A percentile compares a stretch with the other conserved stretches of the same genome.
Conservation (phyloP, 2,329 filamentous ascomycete genomes). For the Triangularia verruculosa region DNA sequence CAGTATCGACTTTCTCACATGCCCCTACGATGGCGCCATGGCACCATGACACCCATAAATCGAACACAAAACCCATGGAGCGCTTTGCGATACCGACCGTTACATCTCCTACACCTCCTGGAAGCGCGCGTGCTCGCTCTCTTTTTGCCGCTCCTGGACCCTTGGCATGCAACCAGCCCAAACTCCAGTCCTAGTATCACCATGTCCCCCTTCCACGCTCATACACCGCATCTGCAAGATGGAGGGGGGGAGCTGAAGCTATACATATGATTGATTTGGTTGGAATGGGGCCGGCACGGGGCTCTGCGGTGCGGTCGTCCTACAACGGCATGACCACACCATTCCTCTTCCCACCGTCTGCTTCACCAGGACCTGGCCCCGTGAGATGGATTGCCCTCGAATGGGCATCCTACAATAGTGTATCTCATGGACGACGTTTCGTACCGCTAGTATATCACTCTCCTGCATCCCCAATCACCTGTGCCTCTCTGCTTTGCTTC, state of each 20-base stretch:
- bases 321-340: neutral
- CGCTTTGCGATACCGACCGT: neutral
- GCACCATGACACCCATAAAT: too few relatives aligned
- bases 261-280: neutral
- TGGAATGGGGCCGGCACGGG: neutral
- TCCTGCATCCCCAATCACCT: neutral
- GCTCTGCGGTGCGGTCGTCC: neutral
- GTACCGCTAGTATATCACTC: neutral
- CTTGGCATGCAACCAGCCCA: slow-evolving; percentile 3
- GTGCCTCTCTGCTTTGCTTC: neutral
- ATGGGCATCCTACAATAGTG: neutral
- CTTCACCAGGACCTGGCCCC: neutral
- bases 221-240: neutral
- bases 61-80: neutral
- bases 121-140: neutral
- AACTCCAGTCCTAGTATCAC: neutral
- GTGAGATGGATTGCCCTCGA: neutral
- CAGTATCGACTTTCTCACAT: neutral
- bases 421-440: neutral
- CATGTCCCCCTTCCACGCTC: neutral
- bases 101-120: neutral
- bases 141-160: neutral
- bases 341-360: neutral
- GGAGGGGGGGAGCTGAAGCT: neutral
- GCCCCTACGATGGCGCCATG: neutral